Evolutionary conservation across 768 basidiomycete genomes (phyloP), one percentile per base, ranked within the genome.

Genomic region (Leccinum ochraceum): DNA sequence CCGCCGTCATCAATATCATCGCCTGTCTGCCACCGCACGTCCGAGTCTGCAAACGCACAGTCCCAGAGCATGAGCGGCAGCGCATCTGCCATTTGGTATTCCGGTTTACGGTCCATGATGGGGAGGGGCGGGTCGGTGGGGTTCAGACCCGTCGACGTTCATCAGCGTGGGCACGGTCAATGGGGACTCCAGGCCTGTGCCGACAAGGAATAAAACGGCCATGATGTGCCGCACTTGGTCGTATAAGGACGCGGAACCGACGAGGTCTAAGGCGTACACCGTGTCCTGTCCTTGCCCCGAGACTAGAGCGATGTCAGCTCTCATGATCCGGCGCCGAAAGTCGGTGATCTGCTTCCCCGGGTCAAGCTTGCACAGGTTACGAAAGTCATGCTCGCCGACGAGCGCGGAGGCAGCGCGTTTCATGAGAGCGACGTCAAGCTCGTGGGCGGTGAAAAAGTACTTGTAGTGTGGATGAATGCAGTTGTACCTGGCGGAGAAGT

Each of bases 221-320:
- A 97, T 90, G 76, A 97, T 95, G 67, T 95, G 94, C 39, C 95
- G 84, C 16, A 97, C 95, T 79, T 97, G 95, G 75, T 98, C 94
- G 75, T 95, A 98, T 46, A 98, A 80, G 71, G 96, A 97, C 1
- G 94, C 95, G 1, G 81, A 87, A 1, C 95, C 95, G 24, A 89
- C 76, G 42, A 98, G 86, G 73, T 98, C 90, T 59, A 97, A 80
- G 36, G 95, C 91, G 65, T 86, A 86, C 36, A 74, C 6, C 4
- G 60, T 56, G 24, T 66, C 70, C 84, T 78, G 34, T 68, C 76
- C 48, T 64, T 65, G 4, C 58, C 72, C 26, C 3, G 64, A 57
- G 16, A 87, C 76, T 2, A 77, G 80, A 11, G 78, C 76, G 51
- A 95, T 85, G 30, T 84, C 81, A 0, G 92, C 94, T 17, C 78